Evolutionary conservation across 2,329 filamentous ascomycete genomes (phyloP), one percentile per base, ranked within the genome.

Genomic region (Fusarium luffae): DNA sequence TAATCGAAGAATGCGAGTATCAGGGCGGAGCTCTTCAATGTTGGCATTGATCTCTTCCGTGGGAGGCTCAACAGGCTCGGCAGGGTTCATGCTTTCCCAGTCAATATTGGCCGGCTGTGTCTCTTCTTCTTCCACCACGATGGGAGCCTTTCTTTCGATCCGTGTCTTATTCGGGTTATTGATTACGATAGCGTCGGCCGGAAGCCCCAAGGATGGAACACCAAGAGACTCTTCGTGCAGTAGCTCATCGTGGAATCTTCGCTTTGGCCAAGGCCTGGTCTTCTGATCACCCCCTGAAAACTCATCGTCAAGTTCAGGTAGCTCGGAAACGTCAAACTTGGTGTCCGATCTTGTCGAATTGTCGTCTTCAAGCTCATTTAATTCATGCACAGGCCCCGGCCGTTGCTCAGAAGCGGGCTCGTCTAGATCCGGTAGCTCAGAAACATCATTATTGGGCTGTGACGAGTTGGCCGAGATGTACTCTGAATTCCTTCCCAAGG

Each of bases 11-110:
- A 80, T 70, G 2, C 63, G 79, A 25, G 79, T 79, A 8, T 80
- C 78, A 2, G 86, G 87, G 40, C 80, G 80, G 34, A 89, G 72
- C 57, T 82, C 82, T 32, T 87, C 78, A 19, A 89, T 83, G 60
- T 86, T 84, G 5, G 76, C 73, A 50, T 79, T 73, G 3, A 83
- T 76, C 43, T 86, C 82, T 19, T 80, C 75, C 4, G 70, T 28
- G 4, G 63, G 75, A 2, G 76, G 65, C 4, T 77, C 72, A 5
- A 67, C 66, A 4, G 64, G 69, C 30, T 79, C 71, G 3, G 76
- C 66, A 6, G 61, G 59, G 8, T 82, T 57, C 8, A 82, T 43
- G 19, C 71, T 68, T 55, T 80, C 70, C 65, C 83, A 78, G 18
- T 79, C 75, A 2, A 79, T 48, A 5, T 73, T 68, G 23, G 48